Conservation (phyloP, 2,329 filamentous ascomycete genomes). For the Fusarium heterosporum region DNA sequence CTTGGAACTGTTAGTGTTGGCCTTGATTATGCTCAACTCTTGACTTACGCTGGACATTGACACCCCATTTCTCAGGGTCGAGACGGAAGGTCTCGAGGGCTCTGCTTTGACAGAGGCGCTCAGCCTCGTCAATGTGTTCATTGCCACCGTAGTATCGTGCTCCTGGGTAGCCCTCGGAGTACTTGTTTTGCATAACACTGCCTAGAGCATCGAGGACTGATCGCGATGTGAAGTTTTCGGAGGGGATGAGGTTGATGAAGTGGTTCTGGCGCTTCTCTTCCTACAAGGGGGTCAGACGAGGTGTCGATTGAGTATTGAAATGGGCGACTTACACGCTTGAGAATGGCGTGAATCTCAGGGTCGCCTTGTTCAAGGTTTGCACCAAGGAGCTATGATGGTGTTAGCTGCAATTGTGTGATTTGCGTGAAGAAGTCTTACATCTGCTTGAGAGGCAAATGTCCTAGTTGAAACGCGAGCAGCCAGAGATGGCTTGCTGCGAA, state of each 20-base stretch:
- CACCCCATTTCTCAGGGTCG: conserved; percentile 87
- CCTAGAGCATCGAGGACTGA: conserved; percentile 88
- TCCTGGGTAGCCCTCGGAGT: conserved; percentile 96
- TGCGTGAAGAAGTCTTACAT: conserved; percentile 17
- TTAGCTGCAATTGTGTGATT: conserved; percentile 7
- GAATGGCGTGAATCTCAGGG: conserved; percentile 83
- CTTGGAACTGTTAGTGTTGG: conserved; percentile 55
- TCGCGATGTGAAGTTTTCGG: conserved; percentile 92
- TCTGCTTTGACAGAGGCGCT: conserved; percentile 86
- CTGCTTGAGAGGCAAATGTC: conserved; percentile 41
- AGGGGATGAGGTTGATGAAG: conserved; percentile 95
- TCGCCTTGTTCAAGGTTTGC: conserved; percentile 83
- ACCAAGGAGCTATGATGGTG: conserved; percentile 74
- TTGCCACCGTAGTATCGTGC: conserved; percentile 96
- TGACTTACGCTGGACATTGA: conserved; percentile 87
- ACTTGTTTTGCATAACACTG: conserved; percentile 97
- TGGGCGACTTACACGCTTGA: conserved; percentile 76
- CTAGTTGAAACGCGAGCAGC: conserved; percentile 35
- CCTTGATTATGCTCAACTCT: rapidly evolving
- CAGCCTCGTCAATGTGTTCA: conserved; percentile 90
- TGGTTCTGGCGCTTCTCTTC: conserved; percentile 95
- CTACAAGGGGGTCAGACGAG: conserved; percentile 55
- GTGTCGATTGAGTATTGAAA: background rate
- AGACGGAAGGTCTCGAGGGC: conserved; percentile 87
- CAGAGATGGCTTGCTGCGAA: conserved; percentile 42